Percentiles rank a stretch among this genome's conserved stretches.
phyloP scores from a whole-genome alignment of 768 basidiomycete species.

The Imleria badia region DNA sequence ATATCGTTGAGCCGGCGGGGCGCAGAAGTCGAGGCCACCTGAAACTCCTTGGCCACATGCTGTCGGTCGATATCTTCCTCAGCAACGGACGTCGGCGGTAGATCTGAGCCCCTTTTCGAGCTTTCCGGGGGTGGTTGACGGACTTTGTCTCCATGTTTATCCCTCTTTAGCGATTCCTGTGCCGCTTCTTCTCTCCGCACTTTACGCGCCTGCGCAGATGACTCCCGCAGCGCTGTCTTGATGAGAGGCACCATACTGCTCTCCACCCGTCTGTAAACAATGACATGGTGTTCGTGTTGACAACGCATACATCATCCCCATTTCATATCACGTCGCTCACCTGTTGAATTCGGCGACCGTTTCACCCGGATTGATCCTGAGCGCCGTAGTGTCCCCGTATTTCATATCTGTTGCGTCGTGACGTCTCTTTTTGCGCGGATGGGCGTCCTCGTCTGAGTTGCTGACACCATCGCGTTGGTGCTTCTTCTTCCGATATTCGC shows the following conservation, averaged over 20 bases:
- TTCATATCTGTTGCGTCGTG: conserved; percentile 19
- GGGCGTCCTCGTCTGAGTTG: conserved; percentile 26
- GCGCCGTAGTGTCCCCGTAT: conserved; percentile 20
- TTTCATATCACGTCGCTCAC: conserved; percentile 40
- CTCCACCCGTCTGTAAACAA: conserved; percentile 64
- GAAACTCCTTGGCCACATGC: conserved; percentile 46
- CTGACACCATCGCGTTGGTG: conserved; percentile 31
- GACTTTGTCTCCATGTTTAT: conserved; percentile 7
- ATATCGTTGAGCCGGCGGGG: conserved; percentile 73
- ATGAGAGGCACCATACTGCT: conserved; percentile 65
- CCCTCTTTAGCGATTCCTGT: conserved; percentile 20
- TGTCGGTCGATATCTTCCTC: conserved; percentile 20
- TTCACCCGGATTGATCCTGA: conserved; percentile 64
- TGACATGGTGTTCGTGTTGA: conserved; percentile 4
- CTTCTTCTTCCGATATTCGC: conserved; percentile 53
- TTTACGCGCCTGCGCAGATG: conserved; percentile 51
- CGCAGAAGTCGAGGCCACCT: conserved; percentile 46
- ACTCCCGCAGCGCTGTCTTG: conserved; percentile 57
- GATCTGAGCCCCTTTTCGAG: conserved; percentile 15
- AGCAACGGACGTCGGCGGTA: conserved; percentile 9
- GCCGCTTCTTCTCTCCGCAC: conserved; percentile 34
- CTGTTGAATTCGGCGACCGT: conserved; percentile 75
- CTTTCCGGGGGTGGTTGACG: conserved; percentile 7
- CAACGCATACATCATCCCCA: not conserved
- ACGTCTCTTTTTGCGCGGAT: conserved; percentile 31